A percentile compares a stretch with the other conserved stretches of the same genome.
These are phyloP conservation scores for Sclerospora graminicola DNA, from an alignment of 352 stramenopile species.

Conservation along the genomic window DNA sequence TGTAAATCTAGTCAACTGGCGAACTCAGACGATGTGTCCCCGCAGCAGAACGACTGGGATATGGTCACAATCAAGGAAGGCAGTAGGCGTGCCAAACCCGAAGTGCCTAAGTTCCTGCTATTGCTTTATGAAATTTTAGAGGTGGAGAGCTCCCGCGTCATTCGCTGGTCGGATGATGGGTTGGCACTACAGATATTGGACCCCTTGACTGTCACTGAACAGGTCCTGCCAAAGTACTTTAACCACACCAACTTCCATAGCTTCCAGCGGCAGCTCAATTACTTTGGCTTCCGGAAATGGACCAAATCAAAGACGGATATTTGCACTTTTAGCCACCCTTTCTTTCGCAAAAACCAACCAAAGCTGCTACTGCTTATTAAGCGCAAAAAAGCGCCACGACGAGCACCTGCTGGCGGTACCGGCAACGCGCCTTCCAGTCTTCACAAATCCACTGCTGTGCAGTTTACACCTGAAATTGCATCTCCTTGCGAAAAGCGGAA, in stretches of 20 bases:
- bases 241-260: conserved; percentile 90
- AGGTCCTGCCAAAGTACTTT: conserved; percentile 89
- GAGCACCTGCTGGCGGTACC: conserved; percentile 12
- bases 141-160: conserved; percentile 57
- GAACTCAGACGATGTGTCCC: not conserved
- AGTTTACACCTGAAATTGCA: conserved; percentile 20
- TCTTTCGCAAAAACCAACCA: conserved; percentile 62
- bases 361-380: conserved; percentile 73
- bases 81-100: conserved; percentile 28
- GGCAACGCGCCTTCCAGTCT: conserved; percentile 4
- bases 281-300: conserved; percentile 89
- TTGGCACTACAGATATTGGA: conserved; percentile 71
- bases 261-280: conserved; percentile 89
- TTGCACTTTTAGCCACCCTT: conserved; percentile 79
- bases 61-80: conserved; percentile 26
- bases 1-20: conserved; percentile 8
- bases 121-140: conserved; percentile 75
- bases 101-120: conserved; percentile 75
- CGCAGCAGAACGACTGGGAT: conserved; percentile 15
- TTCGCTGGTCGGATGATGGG: conserved; percentile 67
- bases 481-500: conserved; percentile 45
- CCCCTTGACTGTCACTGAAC: conserved; percentile 43
- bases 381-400: conserved; percentile 61
- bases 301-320: conserved; percentile 80
- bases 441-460: conserved; percentile 3